These are phyloP conservation scores for Colletotrichum sp. DNA, from an alignment of 2,329 filamentous ascomycete species.

Conservation along the genomic window DNA sequence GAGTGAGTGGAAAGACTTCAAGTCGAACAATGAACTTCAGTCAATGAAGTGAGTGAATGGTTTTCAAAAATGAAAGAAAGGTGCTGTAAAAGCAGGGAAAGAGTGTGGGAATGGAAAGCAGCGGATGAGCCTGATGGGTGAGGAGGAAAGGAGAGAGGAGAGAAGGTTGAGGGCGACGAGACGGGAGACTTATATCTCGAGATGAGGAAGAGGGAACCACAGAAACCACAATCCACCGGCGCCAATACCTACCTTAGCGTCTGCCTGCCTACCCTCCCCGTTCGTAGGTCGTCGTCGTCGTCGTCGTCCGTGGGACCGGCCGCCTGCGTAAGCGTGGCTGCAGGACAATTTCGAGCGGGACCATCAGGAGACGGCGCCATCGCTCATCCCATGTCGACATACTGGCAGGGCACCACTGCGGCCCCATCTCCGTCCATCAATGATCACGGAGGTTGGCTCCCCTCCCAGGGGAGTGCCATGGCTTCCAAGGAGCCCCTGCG, in stretches of 20 bases:
- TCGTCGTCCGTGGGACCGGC: neutral
- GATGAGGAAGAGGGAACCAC: neutral
- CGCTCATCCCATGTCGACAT: neutral
- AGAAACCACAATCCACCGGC: neutral
- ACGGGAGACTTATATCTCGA: slow-evolving; percentile 19
- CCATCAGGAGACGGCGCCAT: slow-evolving; percentile 14
- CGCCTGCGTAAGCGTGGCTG: neutral
- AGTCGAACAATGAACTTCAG: slow-evolving; percentile 20
- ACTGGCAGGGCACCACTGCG: neutral
- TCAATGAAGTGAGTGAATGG: slow-evolving; percentile 21
- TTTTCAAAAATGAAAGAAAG: slow-evolving; percentile 13
- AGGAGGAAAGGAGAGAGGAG: neutral
- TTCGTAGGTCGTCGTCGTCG: neutral
- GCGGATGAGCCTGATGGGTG: slow-evolving; percentile 16
- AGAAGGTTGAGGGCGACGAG: neutral
- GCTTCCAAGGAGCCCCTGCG: slow-evolving; percentile 4
- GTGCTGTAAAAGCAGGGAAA: slow-evolving; percentile 19
- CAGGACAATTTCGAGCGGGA: slow-evolving; percentile 11
- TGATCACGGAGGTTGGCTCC: neutral
- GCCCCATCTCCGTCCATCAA: neutral
- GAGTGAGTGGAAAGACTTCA: slow-evolving; percentile 14
- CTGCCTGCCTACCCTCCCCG: neutral
- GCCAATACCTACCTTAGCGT: neutral
- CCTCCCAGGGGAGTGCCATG: neutral
- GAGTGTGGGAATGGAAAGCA: slow-evolving; percentile 20